Base-by-base conservation (phyloP, 805 yeast species). In the Allodekkera sacchari region DNA sequence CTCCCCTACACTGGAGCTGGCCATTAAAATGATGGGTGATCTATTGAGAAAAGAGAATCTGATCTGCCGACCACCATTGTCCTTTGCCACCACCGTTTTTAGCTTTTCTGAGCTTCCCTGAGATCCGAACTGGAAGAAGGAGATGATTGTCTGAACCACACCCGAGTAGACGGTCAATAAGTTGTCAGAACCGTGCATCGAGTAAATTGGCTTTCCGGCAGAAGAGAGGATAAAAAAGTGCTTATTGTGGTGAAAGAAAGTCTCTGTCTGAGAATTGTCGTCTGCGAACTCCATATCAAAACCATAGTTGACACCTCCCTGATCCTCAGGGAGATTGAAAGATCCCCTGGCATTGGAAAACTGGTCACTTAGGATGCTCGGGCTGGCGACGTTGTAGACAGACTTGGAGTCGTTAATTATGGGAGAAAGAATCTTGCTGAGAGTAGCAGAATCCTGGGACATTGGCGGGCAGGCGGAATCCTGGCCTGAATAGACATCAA, bases 141-240 rank as follows among this genome's bases (percentile, higher is more conserved):
- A 71, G 7, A 84, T 68, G 6, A 87, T 71, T 0, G 96, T 83
- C 42, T 87, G 88, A 3, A 87, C 68, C 2, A 87, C 63, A 1
- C 94, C 95, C 61, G 80, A 74, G 45, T 80, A 79, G 1, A 84
- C 79, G 27, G 82, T 57, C 2, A 80, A 63, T 11, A 74, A 54
- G 22, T 74, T 77, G 32, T 83, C 88, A 2, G 74, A 60, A 2
- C 92, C 94, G 49, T 77, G 73, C 65, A 78, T 63, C 2, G 94
- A 73, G 53, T 80, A 87, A 5, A 87, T 78, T 2, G 94, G 94
- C 50, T 87, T 87, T 0, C 96, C 96, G 1, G 96, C 94, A 2
- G 77, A 61, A 0, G 94, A 82, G 7, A 87, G 60, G 3, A 87
- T 71, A 43, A 83, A 80, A 47, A 80, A 83, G 37, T 85, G 94